Evolutionary conservation across 306 rosid genomes (phyloP).

Genomic region (Inga leiocalycina): DNA sequence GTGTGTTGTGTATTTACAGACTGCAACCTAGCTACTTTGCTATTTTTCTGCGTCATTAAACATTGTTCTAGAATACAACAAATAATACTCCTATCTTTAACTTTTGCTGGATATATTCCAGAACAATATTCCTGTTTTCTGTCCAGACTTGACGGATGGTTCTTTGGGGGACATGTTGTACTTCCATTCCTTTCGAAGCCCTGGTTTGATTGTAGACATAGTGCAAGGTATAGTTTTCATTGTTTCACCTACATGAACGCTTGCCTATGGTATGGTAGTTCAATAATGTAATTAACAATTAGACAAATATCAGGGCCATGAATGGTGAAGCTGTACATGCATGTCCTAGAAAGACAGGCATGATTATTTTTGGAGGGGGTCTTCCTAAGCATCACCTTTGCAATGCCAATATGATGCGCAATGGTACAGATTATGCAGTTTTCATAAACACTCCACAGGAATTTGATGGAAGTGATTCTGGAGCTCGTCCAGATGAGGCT

Average conservation of each 20-base stretch:
- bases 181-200: conserved; percentile 80
- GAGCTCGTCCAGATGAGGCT: conserved; percentile 96
- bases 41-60: not conserved
- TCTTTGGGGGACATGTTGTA: conserved; percentile 96
- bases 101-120: conserved; percentile 39
- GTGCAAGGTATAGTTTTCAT: conserved; percentile 63
- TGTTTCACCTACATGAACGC: conserved; percentile 6
- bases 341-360: conserved; percentile 86
- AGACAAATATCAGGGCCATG: conserved; percentile 84
- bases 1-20: not conserved
- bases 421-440: conserved; percentile 93
- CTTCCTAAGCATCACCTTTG: conserved; percentile 97
- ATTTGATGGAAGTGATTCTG: conserved; percentile 95
- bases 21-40: not conserved
- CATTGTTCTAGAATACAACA: not conserved
- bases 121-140: conserved; percentile 88
- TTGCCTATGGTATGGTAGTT: conserved; percentile 10
- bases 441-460: conserved; percentile 93
- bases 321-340: conserved; percentile 95
- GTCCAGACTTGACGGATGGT: conserved; percentile 95
- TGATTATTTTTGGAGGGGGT: conserved; percentile 90
- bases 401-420: conserved; percentile 99
- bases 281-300: conserved; percentile 26
- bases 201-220: conserved; percentile 79
- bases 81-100: not conserved